Percentiles rank a stretch among this genome's conserved stretches.
Conservation (phyloP, 2,329 filamentous ascomycete species). For the Fusarium miscanthi region DNA sequence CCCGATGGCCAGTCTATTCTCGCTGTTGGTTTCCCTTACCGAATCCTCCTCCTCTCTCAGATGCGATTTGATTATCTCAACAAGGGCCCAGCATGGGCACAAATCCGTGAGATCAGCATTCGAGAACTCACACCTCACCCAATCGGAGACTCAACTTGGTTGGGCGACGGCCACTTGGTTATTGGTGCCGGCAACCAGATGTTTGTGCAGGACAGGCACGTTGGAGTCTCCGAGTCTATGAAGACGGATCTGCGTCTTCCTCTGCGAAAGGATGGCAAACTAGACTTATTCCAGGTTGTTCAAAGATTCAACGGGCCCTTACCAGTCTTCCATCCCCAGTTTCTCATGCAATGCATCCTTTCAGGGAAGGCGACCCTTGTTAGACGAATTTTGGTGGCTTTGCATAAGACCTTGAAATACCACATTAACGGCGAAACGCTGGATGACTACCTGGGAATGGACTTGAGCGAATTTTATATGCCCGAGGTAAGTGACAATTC, state of each 20-base stretch:
- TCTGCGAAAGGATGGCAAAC: slow-evolving; percentile 60
- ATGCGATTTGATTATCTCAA: slow-evolving; percentile 93
- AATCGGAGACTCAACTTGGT: slow-evolving; percentile 93
- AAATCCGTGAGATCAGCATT: slow-evolving; percentile 84
- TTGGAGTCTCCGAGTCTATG: slow-evolving; percentile 71
- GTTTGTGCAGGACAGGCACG: slow-evolving; percentile 83
- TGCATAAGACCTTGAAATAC: slow-evolving; percentile 84
- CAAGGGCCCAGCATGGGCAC: slow-evolving; percentile 88
- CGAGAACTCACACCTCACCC: slow-evolving; percentile 86
- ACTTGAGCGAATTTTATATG: slow-evolving; percentile 68
- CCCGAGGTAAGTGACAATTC: slow-evolving; percentile 34
- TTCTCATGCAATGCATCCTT: slow-evolving; percentile 86
- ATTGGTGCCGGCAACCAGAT: slow-evolving; percentile 93
- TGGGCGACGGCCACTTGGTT: slow-evolving; percentile 84
- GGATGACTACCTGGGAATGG: slow-evolving; percentile 79
- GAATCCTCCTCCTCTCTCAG: slow-evolving; percentile 84
- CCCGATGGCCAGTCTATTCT: slow-evolving; percentile 89
- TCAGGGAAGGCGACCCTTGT: slow-evolving; percentile 80
- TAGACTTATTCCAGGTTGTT: slow-evolving; percentile 84
- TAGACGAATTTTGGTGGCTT: slow-evolving; percentile 75
- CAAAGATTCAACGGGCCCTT: slow-evolving; percentile 87
- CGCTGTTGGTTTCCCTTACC: slow-evolving; percentile 91
- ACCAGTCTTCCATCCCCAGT: slow-evolving; percentile 91
- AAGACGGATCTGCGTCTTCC: slow-evolving; percentile 64
- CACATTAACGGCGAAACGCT: slow-evolving; percentile 83